Base-by-base conservation (phyloP, 805 yeast species). In the Candida nonsorbophila region DNA sequence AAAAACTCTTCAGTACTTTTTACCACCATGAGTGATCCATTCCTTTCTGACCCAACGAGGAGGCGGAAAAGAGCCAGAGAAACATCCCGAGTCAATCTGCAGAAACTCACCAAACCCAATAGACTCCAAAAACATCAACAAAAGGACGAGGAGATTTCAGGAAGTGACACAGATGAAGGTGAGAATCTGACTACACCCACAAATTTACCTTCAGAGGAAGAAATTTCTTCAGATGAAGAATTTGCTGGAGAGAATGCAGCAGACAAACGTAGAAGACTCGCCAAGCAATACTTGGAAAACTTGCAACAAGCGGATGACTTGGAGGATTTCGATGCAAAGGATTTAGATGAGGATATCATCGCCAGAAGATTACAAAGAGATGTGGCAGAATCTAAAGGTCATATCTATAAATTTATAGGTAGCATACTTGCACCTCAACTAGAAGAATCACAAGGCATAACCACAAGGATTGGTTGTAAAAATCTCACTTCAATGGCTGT, bases 241-340 rank as follows among this genome's bases (percentile, higher is more conserved):
- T 75, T 77, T 40, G 75, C 64, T 10, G 69, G 67, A 11, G 97
- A 90, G 55, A 74, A 76, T 27, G 94, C 88, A 6, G 94, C 95
- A 0, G 98, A 92, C 49, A 87, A 85, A 57, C 76, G 98, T 57
- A 75, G 98, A 58, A 69, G 97, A 49, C 68, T 92, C 36, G 97
- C 97, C 11, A 87, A 87, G 55, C 92, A 88, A 55, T 92, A 92
- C 55, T 63, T 92, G 38, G 87, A 81, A 25, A 83, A 82, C 47
- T 60, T 92, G 47, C 77, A 83, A 51, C 62, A 57, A 33, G 21
- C 50, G 16, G 70, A 53, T 7, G 77, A 71, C 28, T 40, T 42
- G 7, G 49, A 45, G 15, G 56, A 51, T 16, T 88, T 85, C 45
- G 95, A 87, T 62, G 97, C 98, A 7, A 75, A 78, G 42, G 97